phyloP scores from a whole-genome alignment of 2,329 filamentous ascomycete genomes.

The Nemania diffusa region DNA sequence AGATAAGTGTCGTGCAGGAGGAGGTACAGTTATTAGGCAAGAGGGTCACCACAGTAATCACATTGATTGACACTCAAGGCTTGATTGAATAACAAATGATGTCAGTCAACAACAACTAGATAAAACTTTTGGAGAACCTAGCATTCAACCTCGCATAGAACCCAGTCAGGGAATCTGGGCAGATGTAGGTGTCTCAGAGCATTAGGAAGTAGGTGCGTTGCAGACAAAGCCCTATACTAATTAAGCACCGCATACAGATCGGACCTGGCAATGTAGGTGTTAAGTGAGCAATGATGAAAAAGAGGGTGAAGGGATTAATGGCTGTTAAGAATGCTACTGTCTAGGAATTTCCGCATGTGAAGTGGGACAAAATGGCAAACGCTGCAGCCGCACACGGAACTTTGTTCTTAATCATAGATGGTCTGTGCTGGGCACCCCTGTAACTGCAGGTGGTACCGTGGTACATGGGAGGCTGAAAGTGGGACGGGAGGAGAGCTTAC shows the following conservation, averaged over 20 bases:
- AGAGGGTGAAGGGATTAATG: constrained; percentile 9
- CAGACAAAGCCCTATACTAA: constrained; percentile 4
- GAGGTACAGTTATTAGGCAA: constrained; percentile 1
- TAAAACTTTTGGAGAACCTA: neutral
- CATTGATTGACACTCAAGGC: constrained; percentile 1
- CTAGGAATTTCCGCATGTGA: constrained; percentile 9
- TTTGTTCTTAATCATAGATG: constrained; percentile 15
- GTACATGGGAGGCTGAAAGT: constrained; percentile 7
- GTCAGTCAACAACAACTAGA: constrained; percentile 27
- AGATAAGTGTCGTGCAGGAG: too few species aligned
- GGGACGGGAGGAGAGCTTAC: neutral
- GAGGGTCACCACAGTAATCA: constrained; percentile 14
- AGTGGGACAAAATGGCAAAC: constrained; percentile 24
- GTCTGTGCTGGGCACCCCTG: constrained; percentile 20
- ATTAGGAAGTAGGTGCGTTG: neutral
- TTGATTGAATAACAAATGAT: constrained; percentile 16
- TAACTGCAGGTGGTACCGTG: neutral
- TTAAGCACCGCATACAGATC: constrained; percentile 13
- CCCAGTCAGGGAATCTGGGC: neutral
- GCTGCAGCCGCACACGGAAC: constrained; percentile 28
- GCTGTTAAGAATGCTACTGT: constrained; percentile 25
- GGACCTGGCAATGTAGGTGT: neutral
- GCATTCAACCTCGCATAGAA: constrained; percentile 4
- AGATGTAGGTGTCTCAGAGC: neutral
- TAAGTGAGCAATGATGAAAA: neutral